phyloP scores from a whole-genome alignment of 495 filamentous ascomycete genomes.

The Xylaria venustula region DNA sequence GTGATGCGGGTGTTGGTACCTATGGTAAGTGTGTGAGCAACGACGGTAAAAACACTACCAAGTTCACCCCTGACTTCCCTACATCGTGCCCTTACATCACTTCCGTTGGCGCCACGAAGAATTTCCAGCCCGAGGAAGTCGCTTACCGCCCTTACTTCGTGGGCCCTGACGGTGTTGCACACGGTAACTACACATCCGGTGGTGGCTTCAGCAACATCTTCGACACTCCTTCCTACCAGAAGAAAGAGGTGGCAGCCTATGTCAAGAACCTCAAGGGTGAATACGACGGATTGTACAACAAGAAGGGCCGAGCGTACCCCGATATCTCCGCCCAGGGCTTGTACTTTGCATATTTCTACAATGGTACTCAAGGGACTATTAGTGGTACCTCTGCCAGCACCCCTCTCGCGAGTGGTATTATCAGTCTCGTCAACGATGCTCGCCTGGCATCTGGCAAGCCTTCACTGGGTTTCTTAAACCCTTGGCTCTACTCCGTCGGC shows the following conservation, averaged over 20 bases:
- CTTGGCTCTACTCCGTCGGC: slow-evolving; percentile 64
- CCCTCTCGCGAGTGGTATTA: slow-evolving; percentile 61
- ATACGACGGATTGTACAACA: slow-evolving; percentile 46
- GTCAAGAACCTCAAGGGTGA: slow-evolving; percentile 45
- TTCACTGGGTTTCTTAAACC: slow-evolving; percentile 71
- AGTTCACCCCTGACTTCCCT: slow-evolving; percentile 70
- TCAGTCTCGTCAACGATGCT: slow-evolving; percentile 68
- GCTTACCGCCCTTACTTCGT: slow-evolving; percentile 35
- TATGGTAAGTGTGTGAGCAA: slow-evolving; percentile 59
- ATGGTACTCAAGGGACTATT: slow-evolving; percentile 35
- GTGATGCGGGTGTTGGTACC: slow-evolving; percentile 69
- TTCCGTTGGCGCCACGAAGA: slow-evolving; percentile 65
- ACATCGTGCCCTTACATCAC: slow-evolving; percentile 74
- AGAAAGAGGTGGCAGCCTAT: slow-evolving; percentile 54
- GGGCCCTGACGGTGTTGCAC: slow-evolving; percentile 22
- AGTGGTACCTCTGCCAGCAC: slow-evolving; percentile 67
- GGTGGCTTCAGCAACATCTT: slow-evolving; percentile 72
- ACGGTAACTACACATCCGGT: slow-evolving; percentile 48
- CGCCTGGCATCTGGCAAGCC: slow-evolving; percentile 53
- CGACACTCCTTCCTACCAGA: slow-evolving; percentile 59
- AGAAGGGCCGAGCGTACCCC: slow-evolving; percentile 65
- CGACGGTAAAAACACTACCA: slow-evolving; percentile 64
- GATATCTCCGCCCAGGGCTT: slow-evolving; percentile 65
- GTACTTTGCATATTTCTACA: slow-evolving; percentile 36
- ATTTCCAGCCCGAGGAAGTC: slow-evolving; percentile 60